Evolutionary conservation across 2,329 filamentous ascomycete genomes (phyloP).

Genomic region (Fusarium coffeatum): DNA sequence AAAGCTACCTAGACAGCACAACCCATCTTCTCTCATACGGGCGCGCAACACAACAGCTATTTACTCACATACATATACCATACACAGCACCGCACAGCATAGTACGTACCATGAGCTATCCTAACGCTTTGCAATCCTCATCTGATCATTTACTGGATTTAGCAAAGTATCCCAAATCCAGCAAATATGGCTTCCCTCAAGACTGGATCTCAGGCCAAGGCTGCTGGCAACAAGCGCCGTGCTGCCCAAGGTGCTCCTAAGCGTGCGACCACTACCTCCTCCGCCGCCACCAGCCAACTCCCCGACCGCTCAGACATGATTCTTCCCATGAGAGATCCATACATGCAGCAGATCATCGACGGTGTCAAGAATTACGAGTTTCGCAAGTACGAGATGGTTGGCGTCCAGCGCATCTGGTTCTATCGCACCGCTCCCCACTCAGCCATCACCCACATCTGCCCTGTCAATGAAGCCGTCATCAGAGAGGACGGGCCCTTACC

Average conservation of each 20-base stretch:
- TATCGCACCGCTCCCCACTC: conserved; percentile 39
- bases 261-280: too few species aligned
- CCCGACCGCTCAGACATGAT: neutral
- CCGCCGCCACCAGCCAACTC: neutral
- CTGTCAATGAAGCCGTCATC: conserved; percentile 29
- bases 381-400: neutral
- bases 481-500: conserved; percentile 26
- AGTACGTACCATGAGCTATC: neutral
- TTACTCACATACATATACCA: neutral
- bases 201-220: too few species aligned
- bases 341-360: neutral
- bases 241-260: too few species aligned
- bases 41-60: neutral
- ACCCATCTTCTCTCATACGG: neutral
- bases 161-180: conserved; percentile 18
- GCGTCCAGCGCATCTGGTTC: neutral
- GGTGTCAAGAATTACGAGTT: neutral
- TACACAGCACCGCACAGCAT: too few species aligned
- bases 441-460: conserved; percentile 44
- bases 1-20: neutral
- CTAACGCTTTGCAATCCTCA: neutral
- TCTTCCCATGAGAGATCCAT: neutral
- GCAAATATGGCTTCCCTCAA: too few species aligned
- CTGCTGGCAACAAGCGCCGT: too few species aligned
- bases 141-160: conserved; percentile 37